A percentile compares a stretch with the other conserved stretches of the same genome.
These are phyloP conservation scores for Debaryomyces psychrophilus DNA, from an alignment of 1,139 yeast species.

Conservation along the genomic window DNA sequence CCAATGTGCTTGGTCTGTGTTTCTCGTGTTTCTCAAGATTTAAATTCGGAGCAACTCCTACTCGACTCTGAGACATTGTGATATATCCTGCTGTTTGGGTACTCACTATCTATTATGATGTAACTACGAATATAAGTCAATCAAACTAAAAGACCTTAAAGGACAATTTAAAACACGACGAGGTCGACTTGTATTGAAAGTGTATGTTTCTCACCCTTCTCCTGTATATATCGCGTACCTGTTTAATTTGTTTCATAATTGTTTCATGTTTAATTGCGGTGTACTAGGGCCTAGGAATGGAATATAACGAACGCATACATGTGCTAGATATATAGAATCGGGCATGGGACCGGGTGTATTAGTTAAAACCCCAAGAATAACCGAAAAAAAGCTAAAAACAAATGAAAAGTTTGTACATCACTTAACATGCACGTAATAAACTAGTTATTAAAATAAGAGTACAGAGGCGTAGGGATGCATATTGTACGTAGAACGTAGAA, in stretches of 20 bases:
- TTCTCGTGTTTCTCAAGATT: constrained; percentile 16
- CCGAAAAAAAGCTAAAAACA: neutral
- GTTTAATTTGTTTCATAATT: constrained; percentile 3
- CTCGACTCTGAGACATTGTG: constrained; percentile 23
- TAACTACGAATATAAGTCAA: neutral
- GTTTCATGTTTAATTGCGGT: constrained; percentile 1
- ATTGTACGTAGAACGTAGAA: neutral
- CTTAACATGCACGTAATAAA: neutral
- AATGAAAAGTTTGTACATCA: neutral
- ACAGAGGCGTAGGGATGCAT: neutral
- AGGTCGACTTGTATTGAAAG: constrained; percentile 9
- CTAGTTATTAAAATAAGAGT: neutral
- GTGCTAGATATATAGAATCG: neutral
- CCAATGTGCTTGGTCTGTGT: constrained; percentile 32
- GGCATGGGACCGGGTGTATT: neutral
- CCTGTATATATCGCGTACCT: constrained; percentile 7
- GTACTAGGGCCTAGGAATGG: constrained; percentile 8
- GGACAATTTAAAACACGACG: neutral
- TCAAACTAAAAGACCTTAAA: neutral
- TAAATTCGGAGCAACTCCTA: constrained; percentile 19
- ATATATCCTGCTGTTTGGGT: neutral
- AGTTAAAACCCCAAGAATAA: neutral
- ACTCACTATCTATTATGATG: neutral
- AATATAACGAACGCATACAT: neutral
- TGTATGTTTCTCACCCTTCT: constrained; percentile 10